Conservation (phyloP, 768 basidiomycete species). For the Boletus vermiculosoides region DNA sequence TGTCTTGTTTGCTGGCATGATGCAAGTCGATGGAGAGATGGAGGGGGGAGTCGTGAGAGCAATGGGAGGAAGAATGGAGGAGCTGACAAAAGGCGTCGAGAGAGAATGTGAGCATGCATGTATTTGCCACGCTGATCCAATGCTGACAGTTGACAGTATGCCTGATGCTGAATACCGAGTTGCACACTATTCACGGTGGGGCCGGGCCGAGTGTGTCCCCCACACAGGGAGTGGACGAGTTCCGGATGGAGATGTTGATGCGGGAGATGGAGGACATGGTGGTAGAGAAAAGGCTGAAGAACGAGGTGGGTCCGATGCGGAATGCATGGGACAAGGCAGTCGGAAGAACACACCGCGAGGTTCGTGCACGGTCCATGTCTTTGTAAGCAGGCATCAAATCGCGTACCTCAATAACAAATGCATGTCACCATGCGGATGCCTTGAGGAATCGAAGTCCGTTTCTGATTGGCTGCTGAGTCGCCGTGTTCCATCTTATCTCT, state of each 20-base stretch:
- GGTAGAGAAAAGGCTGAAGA: conserved; percentile 60
- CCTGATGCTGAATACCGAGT: conserved; percentile 50
- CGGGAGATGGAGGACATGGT: conserved; percentile 65
- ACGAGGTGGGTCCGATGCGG: conserved; percentile 53
- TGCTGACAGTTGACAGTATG: conserved; percentile 39
- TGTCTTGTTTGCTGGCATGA: conserved; percentile 49
- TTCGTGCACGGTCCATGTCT: conserved; percentile 29
- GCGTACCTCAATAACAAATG: neutral
- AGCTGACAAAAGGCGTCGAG: conserved; percentile 46
- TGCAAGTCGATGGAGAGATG: conserved; percentile 28
- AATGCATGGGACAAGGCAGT: conserved; percentile 52
- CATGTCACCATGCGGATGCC: conserved; percentile 14
- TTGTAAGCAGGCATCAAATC: conserved; percentile 15
- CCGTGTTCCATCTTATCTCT: conserved; percentile 19
- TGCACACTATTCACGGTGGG: conserved; percentile 46
- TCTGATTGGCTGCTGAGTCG: conserved; percentile 4
- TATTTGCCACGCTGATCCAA: no score
- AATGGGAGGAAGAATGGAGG: conserved; percentile 44
- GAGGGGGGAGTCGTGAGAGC: conserved; percentile 31
- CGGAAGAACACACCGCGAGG: neutral
- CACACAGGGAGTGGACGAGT: conserved; percentile 19
- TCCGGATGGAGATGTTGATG: conserved; percentile 42
- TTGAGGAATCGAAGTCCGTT: neutral
- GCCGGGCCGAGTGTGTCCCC: conserved; percentile 10
- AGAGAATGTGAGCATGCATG: conserved; percentile 46